These are phyloP conservation scores for Chaetomium strumarium DNA, from an alignment of 2,329 filamentous ascomycete species.

Conservation along the genomic window DNA sequence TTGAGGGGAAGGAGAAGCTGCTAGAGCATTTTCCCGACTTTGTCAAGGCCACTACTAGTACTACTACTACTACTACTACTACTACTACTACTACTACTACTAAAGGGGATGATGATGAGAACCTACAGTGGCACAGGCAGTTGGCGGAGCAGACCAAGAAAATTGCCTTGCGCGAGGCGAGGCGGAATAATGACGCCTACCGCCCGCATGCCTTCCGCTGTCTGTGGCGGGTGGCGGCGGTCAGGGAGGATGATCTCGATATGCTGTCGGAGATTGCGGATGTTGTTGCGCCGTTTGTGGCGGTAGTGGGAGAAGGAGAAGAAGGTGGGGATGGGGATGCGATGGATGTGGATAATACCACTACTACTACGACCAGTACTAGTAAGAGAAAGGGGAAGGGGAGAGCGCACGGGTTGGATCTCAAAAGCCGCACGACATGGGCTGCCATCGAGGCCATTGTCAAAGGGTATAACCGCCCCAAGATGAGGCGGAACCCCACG, in stretches of 20 bases:
- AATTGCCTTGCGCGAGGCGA: constrained; percentile 79
- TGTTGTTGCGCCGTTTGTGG: constrained; percentile 59
- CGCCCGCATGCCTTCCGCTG: constrained; percentile 67
- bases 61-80: too few relatives aligned
- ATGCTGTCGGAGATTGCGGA: constrained; percentile 61
- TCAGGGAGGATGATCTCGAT: constrained; percentile 64
- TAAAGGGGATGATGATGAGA: too few relatives aligned
- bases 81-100: too few relatives aligned
- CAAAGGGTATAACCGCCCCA: constrained; percentile 42
- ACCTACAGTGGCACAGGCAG: constrained; percentile 39
- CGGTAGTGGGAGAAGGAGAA: constrained; percentile 53
- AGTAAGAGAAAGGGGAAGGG: not conserved
- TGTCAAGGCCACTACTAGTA: constrained; percentile 56
- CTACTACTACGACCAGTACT: constrained; percentile 20
- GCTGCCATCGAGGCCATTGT: constrained; percentile 47
- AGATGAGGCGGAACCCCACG: constrained; percentile 34
- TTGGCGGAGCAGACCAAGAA: constrained; percentile 67
- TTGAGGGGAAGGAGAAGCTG: constrained; percentile 83
- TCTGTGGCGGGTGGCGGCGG: constrained; percentile 66
- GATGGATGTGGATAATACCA: constrained; percentile 59
- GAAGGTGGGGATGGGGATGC: constrained; percentile 58
- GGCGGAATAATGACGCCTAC: constrained; percentile 83
- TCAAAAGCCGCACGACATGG: constrained; percentile 39
- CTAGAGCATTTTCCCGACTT: constrained; percentile 75
- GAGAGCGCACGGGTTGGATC: constrained; percentile 26